Evolutionary conservation across 1,284 basidiomycete genomes (phyloP), one percentile per base, ranked within the genome.

Genomic region (Ustilago tritici): DNA sequence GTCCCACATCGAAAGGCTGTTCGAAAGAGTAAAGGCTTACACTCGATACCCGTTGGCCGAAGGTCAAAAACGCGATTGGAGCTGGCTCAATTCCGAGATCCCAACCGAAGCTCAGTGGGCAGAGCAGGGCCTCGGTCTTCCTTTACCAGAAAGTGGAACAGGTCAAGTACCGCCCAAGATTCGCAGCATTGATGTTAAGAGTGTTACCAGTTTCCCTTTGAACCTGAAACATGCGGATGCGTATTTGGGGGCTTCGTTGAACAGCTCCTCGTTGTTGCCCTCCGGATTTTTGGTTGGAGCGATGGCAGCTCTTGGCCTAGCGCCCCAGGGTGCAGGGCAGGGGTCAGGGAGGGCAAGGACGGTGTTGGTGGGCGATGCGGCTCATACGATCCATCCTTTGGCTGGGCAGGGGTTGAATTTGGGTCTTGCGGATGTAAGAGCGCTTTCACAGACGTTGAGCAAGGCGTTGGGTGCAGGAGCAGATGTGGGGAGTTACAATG

Each of bases 371-470:
- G 97, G 97, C 5, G 97, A 99, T 87, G 95, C 97, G 1, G 96
- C 95, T 15, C 97, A 99, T 84, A 94, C 94, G 0, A 90, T 95
- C 5, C 97, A 99, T 84, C 97, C 97, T 0, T 90, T 99, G n/a
- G 96, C 95, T 0, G 97, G 97, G 1, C 97, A 99, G 85, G 97
- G 96, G 0, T 88, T 99, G 49, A 99, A 99, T 86, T 88, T 96
- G 81, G 97, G 96, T 19, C 88, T 99, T 17, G 93, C 90, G 2
- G 96, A 99, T 84, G 94, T 80, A 0, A 75, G 82, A 9, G 74
- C 78, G 11, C 72, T 85, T 9, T 57, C 61, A 11, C 15, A 47
- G 11, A 70, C 80, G 10, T 52, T 85, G 15, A 50, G 52, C 3
- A 49, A 57, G 14, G 83, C 82, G 1, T 41, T 71, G 38, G 52